Percentiles rank a stretch among this genome's conserved stretches.
Evolutionary conservation across 2,329 filamentous ascomycete genomes (phyloP).

Genomic region (Fusarium coicis): DNA sequence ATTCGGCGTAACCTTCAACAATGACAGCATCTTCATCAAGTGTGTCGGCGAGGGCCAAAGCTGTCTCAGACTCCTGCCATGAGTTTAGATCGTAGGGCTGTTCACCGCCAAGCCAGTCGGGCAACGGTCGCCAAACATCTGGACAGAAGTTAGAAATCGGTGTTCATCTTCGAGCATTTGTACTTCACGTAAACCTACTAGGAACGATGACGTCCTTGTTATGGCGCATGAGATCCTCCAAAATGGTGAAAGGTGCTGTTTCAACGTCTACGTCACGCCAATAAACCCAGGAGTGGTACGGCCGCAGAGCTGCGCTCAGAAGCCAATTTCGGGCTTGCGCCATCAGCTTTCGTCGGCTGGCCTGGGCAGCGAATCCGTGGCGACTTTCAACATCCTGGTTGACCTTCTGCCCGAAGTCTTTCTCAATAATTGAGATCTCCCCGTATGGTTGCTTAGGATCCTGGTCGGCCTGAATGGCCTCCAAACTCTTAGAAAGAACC

Average conservation of each 20-base stretch:
- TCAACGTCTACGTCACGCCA: conserved; percentile 99
- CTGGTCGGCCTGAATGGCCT: conserved; percentile 81
- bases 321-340: conserved; percentile 98
- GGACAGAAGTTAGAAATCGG: conserved; percentile 41
- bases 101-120: conserved; percentile 98
- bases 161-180: not conserved
- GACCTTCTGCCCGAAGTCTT: conserved; percentile 98
- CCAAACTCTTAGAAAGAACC: conserved; percentile 78
- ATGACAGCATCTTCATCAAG: conserved; percentile 98
- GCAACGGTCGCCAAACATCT: conserved; percentile 98
- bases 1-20: conserved; percentile 98
- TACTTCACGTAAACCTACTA: conserved; percentile 70
- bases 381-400: conserved; percentile 97
- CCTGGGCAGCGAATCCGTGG: conserved; percentile 96
- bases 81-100: conserved; percentile 99
- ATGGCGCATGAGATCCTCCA: conserved; percentile 98
- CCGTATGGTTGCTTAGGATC: conserved; percentile 88
- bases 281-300: conserved; percentile 98
- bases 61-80: conserved; percentile 99
- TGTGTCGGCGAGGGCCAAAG: conserved; percentile 90
- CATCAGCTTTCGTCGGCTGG: conserved; percentile 94
- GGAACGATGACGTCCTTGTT: conserved; percentile 99
- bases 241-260: conserved; percentile 94
- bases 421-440: conserved; percentile 97
- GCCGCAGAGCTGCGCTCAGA: conserved; percentile 88